phyloP scores from a whole-genome alignment of 2,329 filamentous ascomycete species.

The Apiospora koreana region DNA sequence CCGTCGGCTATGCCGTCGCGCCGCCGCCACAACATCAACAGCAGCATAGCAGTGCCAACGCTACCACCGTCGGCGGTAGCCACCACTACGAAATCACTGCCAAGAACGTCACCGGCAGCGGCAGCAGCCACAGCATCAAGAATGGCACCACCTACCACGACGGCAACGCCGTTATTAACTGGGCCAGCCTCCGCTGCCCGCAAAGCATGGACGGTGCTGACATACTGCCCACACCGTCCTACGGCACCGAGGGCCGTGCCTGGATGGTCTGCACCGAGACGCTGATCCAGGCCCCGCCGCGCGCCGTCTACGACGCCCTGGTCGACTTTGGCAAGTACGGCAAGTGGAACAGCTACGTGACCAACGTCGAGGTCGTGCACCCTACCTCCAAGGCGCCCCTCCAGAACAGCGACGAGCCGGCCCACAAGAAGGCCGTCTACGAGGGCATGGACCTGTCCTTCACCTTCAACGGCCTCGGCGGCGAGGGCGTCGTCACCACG shows the following conservation, averaged over 20 bases:
- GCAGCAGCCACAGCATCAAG: neutral
- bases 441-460: constrained; percentile 29
- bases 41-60: neutral
- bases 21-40: neutral
- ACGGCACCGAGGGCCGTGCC: constrained; percentile 22
- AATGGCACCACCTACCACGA: neutral
- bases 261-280: constrained; percentile 28
- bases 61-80: neutral
- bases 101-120: neutral
- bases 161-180: neutral
- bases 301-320: constrained; percentile 22
- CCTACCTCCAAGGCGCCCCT: constrained; percentile 23
- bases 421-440: constrained; percentile 20
- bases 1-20: neutral
- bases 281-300: constrained; percentile 21
- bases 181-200: constrained; percentile 13
- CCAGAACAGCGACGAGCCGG: constrained; percentile 17
- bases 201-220: neutral
- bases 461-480: constrained; percentile 23
- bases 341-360: constrained; percentile 30
- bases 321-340: constrained; percentile 27
- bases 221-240: constrained; percentile 19
- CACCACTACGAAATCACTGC: neutral
- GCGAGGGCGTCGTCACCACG: constrained; percentile 23
- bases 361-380: constrained; percentile 22